Evolutionary conservation across 2,329 filamentous ascomycete genomes (phyloP), one percentile per base, ranked within the genome.

Genomic region (Alternaria incomplexa): DNA sequence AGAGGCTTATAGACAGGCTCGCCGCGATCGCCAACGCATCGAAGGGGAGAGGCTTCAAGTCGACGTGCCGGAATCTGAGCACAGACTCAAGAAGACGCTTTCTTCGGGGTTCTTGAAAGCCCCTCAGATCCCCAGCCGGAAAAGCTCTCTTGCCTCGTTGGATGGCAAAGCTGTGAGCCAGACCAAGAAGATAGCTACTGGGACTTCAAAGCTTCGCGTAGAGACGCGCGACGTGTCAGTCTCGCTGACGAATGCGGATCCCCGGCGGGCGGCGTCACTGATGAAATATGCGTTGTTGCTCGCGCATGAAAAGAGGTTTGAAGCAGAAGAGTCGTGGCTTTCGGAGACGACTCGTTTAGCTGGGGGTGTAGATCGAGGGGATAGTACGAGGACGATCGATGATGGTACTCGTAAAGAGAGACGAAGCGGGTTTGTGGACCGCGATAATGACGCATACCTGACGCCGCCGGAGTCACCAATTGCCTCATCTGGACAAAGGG

Each of bases 71-170:
- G 20, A 23, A 7, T 30, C 11, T 15, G 48, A 36, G n/a, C 48
- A 9, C 20, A 25, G 22, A 7, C 15, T 23, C 28, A 36, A 52
- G 30, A 8, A 48, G 32, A 13, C 22, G 8, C 46, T 10, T 25
- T 47, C 40, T 12, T 59, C 40, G 6, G n/a, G 36, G 2, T 23
- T 22, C 15, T 2, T 50, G 11, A 46, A 25, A 12, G n/a, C 26
- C 8, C 56, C 25, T 23, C 12, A 22, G 10, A 60, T 63, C n/a
- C 56, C 61, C 17, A 77, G 28, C 12, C 0, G 88, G 15, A 55
- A 36, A 25, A 55, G 50, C 50, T 60, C 57, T 22, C n/a, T 60
- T 20, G 11, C 3, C 4, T 55, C 50, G n/a, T 23, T 60, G 43
- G 10, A 12, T 10, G 11, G 17, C 4, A 48, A 60, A 20, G n/a